Evolutionary conservation across 495 filamentous ascomycete species (phyloP).

Genomic region (Trichocladium antarcticum): DNA sequence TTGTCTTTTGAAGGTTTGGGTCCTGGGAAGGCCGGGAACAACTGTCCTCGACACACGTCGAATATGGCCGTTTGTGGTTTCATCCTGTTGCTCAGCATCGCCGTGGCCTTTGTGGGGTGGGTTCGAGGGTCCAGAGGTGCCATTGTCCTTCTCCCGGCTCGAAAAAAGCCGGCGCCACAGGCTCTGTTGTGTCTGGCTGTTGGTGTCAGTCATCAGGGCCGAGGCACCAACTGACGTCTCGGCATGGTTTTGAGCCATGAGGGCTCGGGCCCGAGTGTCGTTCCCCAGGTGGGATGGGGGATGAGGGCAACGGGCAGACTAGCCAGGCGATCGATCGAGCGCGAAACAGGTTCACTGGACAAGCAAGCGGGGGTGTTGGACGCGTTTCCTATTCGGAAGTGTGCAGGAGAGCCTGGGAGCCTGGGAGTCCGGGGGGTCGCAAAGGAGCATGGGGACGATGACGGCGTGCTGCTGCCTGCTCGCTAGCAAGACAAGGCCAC

Average conservation of each 20-base stretch:
- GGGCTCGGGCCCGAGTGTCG: too few relatives aligned
- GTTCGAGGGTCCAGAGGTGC: constrained; percentile 2
- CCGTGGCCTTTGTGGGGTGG: constrained; percentile 3
- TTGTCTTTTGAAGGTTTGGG: constrained; percentile 68
- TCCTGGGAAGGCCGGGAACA: constrained; percentile 65
- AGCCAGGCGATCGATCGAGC: too few relatives aligned
- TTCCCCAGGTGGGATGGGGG: too few relatives aligned
- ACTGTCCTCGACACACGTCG: constrained; percentile 56
- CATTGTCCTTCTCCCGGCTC: constrained; percentile 15
- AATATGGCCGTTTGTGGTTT: constrained; percentile 15
- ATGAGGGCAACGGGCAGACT: too few relatives aligned
- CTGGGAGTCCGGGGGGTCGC: not conserved
- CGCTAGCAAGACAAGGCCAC: constrained; percentile 2
- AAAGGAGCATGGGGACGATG: not conserved
- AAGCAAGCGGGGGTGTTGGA: too few relatives aligned
- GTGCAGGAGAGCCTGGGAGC: not conserved
- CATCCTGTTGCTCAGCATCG: constrained; percentile 12
- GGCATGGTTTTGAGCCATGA: constrained; percentile 20
- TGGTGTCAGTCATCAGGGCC: constrained; percentile 5
- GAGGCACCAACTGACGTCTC: constrained; percentile 8
- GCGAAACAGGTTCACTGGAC: not conserved
- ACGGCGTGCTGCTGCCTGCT: not conserved
- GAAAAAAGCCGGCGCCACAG: constrained; percentile 20
- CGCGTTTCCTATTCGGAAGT: not conserved
- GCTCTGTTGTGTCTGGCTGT: constrained; percentile 15